Conservation (phyloP, 257 asterid species). For the Henckelia pumila region DNA sequence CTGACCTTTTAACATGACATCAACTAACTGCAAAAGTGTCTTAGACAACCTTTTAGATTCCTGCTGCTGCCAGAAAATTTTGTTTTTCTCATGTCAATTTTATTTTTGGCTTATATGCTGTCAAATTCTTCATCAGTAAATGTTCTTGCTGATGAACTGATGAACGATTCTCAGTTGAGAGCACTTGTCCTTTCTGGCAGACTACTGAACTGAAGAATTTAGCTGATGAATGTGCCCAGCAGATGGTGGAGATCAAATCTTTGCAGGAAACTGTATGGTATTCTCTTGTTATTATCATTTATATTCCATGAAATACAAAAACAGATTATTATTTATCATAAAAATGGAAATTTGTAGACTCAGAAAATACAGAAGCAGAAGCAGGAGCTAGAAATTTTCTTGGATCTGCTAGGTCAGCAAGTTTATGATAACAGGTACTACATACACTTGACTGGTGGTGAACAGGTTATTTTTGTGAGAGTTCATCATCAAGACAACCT, state of each 20-base stretch:
- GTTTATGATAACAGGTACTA: constrained; percentile 75
- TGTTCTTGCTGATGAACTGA: constrained; percentile 17
- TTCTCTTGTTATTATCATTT: constrained; percentile 14
- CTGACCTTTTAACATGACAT: neutral
- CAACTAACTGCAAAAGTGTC: constrained; percentile 5
- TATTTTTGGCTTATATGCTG: constrained; percentile 3
- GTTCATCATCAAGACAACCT: constrained; percentile 1
- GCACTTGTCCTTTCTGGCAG: constrained; percentile 45
- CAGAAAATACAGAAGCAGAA: constrained; percentile 83
- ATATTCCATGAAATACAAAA: constrained; percentile 19
- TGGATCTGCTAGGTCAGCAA: constrained; percentile 89
- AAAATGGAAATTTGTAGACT: constrained; percentile 48
- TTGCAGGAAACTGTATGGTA: constrained; percentile 64
- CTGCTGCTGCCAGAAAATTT: neutral
- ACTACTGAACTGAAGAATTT: constrained; percentile 60
- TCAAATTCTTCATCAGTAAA: neutral
- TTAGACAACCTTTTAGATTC: neutral
- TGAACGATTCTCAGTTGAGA: constrained; percentile 16
- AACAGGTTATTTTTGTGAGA: neutral
- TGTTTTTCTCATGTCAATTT: neutral
- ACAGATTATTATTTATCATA: constrained; percentile 23
- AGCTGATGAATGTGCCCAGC: constrained; percentile 52
- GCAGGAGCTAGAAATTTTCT: constrained; percentile 64
- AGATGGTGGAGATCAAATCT: constrained; percentile 63
- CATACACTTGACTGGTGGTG: neutral